Evolutionary conservation across 495 filamentous ascomycete species (phyloP).

Genomic region (Aspergillus nidulans): DNA sequence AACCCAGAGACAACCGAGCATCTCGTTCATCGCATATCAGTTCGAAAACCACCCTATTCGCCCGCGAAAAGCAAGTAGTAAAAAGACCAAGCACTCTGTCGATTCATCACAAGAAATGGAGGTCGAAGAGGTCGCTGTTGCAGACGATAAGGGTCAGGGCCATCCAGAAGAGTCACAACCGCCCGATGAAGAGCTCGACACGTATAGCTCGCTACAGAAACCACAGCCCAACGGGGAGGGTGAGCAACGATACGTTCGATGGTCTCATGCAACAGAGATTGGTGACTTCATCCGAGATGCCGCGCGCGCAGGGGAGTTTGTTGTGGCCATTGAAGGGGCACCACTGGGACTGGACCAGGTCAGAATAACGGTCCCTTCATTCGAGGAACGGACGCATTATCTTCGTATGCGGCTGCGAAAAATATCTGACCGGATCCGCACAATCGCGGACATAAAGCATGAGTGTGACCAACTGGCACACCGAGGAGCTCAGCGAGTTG

Average conservation of each 20-base stretch:
- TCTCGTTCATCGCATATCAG: conserved; percentile 80
- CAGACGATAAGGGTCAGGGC: conserved; percentile 24
- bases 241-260: conserved; percentile 68
- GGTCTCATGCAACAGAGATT: conserved; percentile 84
- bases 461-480: conserved; percentile 80
- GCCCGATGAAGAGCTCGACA: conserved; percentile 24
- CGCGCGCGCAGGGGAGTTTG: conserved; percentile 75
- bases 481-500: conserved; percentile 69
- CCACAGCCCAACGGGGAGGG: conserved; percentile 16
- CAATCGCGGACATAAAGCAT: conserved; percentile 66
- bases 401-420: conserved; percentile 71
- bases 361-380: conserved; percentile 75
- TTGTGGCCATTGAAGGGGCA: conserved; percentile 74
- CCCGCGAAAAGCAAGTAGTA: conserved; percentile 35
- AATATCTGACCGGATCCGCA: conserved; percentile 60
- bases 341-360: conserved; percentile 56
- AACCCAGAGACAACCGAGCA: conserved; percentile 60
- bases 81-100: conserved; percentile 30
- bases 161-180: neutral
- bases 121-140: conserved; percentile 1
- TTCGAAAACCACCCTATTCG: conserved; percentile 56
- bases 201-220: conserved; percentile 33
- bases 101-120: neutral
- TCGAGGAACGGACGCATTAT: conserved; percentile 85
- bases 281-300: conserved; percentile 96